Evolutionary conservation across 2,329 filamentous ascomycete genomes (phyloP), one percentile per base, ranked within the genome.

Genomic region (Penicillium sp.): DNA sequence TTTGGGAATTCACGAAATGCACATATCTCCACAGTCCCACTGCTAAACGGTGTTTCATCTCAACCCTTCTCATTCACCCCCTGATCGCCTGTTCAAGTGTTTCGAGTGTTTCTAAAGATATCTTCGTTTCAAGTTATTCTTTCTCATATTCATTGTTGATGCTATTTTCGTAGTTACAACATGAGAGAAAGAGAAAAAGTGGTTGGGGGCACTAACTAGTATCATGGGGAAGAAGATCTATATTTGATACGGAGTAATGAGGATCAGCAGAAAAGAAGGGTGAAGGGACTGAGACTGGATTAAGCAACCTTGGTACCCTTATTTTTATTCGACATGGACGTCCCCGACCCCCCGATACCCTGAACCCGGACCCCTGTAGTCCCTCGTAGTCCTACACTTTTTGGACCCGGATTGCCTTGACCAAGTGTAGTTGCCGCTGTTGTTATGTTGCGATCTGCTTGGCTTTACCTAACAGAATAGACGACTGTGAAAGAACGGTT

Each of bases 21-120:
- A 42, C 37, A 38, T n/a, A 29, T 50, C 51, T 45, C 41, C 51
- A 1, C 40, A 12, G 54, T 57, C 51, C 57, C 46, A 49, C 29
- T 56, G 21, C 41, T 41, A 38, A 53, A 62, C 54, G 55, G 9
- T 23, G 48, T 54, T 50, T 58, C 54, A 54, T 46, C 3, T 25
- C 9, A 42, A n/a, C 10, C n/a, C 33, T 31, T 33, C n/a, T 42
- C 49, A 54, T 54, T 52, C 47, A 40, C n/a, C 45, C 21, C 47
- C 37, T 54, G 48, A 58, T 60, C 13, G 6, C 49, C 50, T 12
- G 13, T 23, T 46, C 12, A 15, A 15, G 40, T 37, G 40, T 52
- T 52, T 45, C 38, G 23, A 19, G 21, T 45, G 50, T 37, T 56
- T 51, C 62, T 61, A 62, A 61, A 57, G 51, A 62, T 64, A 62